Conservation (phyloP, 225 moss, liverwort and hornwort species). For the Antitrichia curtipendula region DNA sequence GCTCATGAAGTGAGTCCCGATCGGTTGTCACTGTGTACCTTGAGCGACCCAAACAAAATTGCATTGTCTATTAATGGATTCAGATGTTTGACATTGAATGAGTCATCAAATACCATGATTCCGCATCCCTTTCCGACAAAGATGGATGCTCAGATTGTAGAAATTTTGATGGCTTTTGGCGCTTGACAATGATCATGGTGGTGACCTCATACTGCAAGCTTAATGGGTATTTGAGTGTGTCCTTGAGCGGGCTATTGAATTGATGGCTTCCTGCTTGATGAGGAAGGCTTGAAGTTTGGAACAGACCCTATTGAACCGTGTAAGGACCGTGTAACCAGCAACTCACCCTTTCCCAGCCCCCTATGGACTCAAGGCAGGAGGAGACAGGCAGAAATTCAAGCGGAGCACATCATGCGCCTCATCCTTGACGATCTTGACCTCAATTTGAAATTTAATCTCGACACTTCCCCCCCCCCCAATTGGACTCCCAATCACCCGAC, state of each 20-base stretch:
- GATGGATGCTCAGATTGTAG: background rate
- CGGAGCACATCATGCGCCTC: too few relatives aligned
- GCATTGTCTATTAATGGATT: background rate
- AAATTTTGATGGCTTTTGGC: background rate
- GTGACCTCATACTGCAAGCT: background rate
- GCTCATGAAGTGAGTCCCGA: too few relatives aligned
- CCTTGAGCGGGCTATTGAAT: too few relatives aligned
- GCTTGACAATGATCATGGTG: background rate
- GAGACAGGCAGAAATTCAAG: too few relatives aligned
- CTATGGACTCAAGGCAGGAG: too few relatives aligned
- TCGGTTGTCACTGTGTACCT: background rate
- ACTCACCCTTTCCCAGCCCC: too few relatives aligned
- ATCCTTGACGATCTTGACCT: too few relatives aligned
- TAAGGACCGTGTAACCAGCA: too few relatives aligned
- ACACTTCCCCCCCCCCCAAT: too few relatives aligned
- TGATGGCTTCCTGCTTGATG: background rate
- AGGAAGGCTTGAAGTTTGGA: background rate
- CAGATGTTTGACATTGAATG: background rate
- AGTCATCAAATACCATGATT: background rate
- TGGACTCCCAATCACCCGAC: too few relatives aligned
- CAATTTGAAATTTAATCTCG: too few relatives aligned
- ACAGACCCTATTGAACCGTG: too few relatives aligned
- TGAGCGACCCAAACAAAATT: background rate
- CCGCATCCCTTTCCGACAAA: rapidly evolving
- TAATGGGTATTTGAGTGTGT: background rate